A percentile compares a stretch with the other conserved stretches of the same genome.
Conservation (phyloP, 768 basidiomycete species). For the Coprinopsis marcescibilis region DNA sequence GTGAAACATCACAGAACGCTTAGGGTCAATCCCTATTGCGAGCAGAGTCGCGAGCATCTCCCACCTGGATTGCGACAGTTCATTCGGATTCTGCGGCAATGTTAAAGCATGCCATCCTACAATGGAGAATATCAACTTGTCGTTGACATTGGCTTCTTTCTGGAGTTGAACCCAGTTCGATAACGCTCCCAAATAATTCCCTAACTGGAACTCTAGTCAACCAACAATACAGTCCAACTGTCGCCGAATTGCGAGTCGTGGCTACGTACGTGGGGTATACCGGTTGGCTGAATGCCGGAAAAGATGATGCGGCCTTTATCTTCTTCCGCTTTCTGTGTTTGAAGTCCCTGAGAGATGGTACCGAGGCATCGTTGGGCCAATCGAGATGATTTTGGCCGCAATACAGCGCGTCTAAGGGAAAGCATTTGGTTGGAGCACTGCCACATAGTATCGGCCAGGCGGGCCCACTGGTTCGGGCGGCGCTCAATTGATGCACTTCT, state of each 20-base stretch:
- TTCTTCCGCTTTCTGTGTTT: not conserved
- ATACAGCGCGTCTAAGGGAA: not conserved
- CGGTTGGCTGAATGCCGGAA: conserved; percentile 93
- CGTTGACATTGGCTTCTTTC: conserved; percentile 46
- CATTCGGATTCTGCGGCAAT: conserved; percentile 74
- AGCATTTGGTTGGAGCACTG: no score
- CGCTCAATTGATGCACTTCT: no score
- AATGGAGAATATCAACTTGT: conserved; percentile 75
- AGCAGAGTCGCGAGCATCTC: conserved; percentile 81
- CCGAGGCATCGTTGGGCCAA: not conserved
- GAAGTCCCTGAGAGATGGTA: not conserved
- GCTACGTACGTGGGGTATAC: conserved; percentile 73
- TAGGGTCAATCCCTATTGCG: conserved; percentile 80
- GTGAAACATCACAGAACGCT: conserved; percentile 70
- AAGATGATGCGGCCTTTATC: conserved; percentile 48
- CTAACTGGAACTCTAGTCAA: conserved; percentile 50
- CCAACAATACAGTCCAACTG: not conserved
- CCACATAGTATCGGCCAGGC: conserved; percentile 5
- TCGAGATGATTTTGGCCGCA: not conserved
- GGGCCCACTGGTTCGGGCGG: no score
- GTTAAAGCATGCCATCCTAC: conserved; percentile 96
- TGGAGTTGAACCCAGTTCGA: conserved; percentile 87
- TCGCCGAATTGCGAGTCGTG: no score
- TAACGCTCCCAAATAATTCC: conserved; percentile 90
- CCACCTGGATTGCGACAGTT: conserved; percentile 53